Conservation (phyloP, 257 asterid genomes). For the Verbascum thapsus region DNA sequence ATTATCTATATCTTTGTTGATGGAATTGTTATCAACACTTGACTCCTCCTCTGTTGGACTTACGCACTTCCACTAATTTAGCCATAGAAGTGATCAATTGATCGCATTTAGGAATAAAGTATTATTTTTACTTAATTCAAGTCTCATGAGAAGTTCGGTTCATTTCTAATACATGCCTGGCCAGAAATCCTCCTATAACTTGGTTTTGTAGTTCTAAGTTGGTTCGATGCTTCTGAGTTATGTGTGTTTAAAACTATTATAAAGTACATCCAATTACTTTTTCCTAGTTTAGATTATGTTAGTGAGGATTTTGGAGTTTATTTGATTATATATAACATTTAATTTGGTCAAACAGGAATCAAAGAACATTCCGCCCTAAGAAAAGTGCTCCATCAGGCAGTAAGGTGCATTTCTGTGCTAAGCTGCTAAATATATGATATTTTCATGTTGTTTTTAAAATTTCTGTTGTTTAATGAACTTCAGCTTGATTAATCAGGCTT, state of each 20-base stretch:
- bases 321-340: constrained; percentile 8
- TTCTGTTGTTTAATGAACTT: constrained; percentile 1
- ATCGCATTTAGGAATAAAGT: too few species aligned
- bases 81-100: too few species aligned
- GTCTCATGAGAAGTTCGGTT: too few species aligned
- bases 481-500: constrained; percentile 16
- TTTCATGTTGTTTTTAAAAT: constrained; percentile 3
- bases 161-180: too few species aligned
- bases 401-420: constrained; percentile 54
- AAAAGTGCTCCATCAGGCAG: constrained; percentile 98
- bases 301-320: constrained; percentile 16
- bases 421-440: constrained; percentile 10
- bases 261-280: not conserved
- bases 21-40: too few species aligned
- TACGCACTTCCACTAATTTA: too few species aligned
- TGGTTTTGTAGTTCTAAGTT: not conserved
- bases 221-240: not conserved
- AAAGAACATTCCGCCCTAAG: constrained; percentile 94
- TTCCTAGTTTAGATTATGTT: not conserved
- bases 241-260: not conserved
- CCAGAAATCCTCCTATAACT: too few species aligned
- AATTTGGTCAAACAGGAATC: constrained; percentile 62
- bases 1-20: too few species aligned
- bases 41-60: too few species aligned
- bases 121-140: too few species aligned